Evolutionary conservation across 2,329 filamentous ascomycete species (phyloP), one percentile per base, ranked within the genome.

Genomic region (Alternaria incomplexa): DNA sequence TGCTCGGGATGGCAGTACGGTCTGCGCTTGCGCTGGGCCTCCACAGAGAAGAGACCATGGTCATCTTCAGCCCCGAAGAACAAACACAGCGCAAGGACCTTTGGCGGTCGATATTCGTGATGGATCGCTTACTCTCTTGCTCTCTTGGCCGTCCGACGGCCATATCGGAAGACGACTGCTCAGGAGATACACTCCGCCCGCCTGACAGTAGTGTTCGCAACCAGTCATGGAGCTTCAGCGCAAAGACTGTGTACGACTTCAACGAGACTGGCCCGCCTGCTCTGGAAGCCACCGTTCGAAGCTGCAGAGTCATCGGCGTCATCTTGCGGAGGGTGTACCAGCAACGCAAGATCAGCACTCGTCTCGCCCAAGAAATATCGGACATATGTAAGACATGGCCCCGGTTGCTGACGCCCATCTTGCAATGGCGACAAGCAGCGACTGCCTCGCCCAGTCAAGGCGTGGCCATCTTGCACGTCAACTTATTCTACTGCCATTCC

Each of bases 61-160:
- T 82, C 12, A 83, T 88, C 15, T 89, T 88, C 70, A 77, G 76
- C 8, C 70, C 72, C 1, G 78, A 83, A 11, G 82, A 87, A 54
- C 81, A 85, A 65, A 75, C 72, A 9, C 75, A 84, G 9, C 82
- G 88, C 32, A 84, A 85, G 26, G 90, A 87, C 52, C 76, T 91
- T 4, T 91, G 88, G 89, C 85, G 86, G 59, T 89, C 87, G 11
- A 77, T 91, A 0, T 90, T 89, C 62, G 81, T 91, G 13, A 82
- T 91, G 8, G 89, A 91, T 70, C 83, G 87, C 15, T 88, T 91
- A 55, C 80, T 91, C 1, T 85, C 89, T 2, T 86, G 87, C 23
- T 88, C 87, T 2, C 79, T 91, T 2, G 89, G 89, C 6, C 84
- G 88, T 10, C 89, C 89, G 0, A 84, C 84, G 2, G 85, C 86